phyloP scores from a whole-genome alignment of 495 filamentous ascomycete species.

The Aspergillus sclerotioniger region DNA sequence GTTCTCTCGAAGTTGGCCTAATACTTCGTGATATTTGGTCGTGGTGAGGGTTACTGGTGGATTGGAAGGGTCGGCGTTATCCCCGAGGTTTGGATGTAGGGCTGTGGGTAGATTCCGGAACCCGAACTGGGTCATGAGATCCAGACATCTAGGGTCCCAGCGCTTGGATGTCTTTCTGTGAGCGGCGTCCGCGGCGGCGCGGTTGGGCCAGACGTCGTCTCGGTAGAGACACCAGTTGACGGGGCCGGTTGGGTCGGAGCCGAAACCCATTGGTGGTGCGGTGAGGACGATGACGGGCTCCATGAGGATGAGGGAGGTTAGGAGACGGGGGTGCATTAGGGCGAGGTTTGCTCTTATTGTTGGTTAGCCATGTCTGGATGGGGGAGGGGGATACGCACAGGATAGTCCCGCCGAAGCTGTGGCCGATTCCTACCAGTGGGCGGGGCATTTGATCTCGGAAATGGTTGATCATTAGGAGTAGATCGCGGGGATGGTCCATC shows the following conservation, averaged over 20 bases:
- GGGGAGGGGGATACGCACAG: neutral
- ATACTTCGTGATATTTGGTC: neutral
- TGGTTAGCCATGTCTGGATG: neutral
- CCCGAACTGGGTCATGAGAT: neutral
- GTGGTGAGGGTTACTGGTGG: neutral
- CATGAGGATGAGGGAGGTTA: neutral
- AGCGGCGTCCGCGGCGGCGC: neutral
- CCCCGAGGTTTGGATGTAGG: neutral
- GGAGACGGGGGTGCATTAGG: neutral
- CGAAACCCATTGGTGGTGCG: neutral
- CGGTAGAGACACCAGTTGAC: neutral
- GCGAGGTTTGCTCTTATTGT: neutral
- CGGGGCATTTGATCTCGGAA: slow-evolving; percentile 71
- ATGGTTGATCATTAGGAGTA: slow-evolving; percentile 71
- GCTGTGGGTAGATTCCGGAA: neutral
- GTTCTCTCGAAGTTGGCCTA: neutral
- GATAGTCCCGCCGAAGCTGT: neutral
- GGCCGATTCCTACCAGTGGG: slow-evolving; percentile 57
- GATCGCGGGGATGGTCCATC: slow-evolving; percentile 68
- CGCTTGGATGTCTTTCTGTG: neutral
- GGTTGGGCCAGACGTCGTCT: neutral
- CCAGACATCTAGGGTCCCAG: neutral
- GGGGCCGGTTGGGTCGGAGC: neutral
- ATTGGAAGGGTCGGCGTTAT: neutral
- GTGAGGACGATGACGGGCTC: neutral